phyloP scores from a whole-genome alignment of 2,329 filamentous ascomycete species.

The Hysterium pulicare region DNA sequence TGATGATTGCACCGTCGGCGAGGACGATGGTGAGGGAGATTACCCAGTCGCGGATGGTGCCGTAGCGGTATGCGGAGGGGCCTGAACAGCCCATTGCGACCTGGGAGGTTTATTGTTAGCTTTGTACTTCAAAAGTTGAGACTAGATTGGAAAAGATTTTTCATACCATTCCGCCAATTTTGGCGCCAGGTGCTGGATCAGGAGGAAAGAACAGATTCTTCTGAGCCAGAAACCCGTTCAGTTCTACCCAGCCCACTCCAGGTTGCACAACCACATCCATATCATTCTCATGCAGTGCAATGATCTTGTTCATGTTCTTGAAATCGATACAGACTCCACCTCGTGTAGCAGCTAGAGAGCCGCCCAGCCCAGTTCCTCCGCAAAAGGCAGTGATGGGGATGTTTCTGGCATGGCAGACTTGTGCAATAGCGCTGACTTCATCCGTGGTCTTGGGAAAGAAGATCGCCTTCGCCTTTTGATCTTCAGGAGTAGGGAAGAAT shows the following conservation, averaged over 20 bases:
- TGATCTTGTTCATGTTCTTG: conserved; percentile 71
- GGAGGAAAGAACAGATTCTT: conserved; percentile 81
- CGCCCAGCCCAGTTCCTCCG: conserved; percentile 83
- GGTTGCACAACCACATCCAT: conserved; percentile 55
- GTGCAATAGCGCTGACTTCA: conserved; percentile 76
- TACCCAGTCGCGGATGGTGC: conserved; percentile 92
- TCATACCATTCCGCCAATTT: conserved; percentile 87
- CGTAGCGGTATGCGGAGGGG: conserved; percentile 88
- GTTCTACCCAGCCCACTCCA: conserved; percentile 74
- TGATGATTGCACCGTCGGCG: conserved; percentile 82
- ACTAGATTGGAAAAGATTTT: too few species aligned
- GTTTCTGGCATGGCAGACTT: conserved; percentile 70
- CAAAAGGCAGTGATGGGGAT: conserved; percentile 86
- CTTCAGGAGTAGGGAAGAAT: background rate
- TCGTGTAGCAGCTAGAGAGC: conserved; percentile 75
- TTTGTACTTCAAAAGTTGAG: background rate
- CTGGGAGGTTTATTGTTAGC: conserved; percentile 8
- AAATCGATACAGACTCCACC: conserved; percentile 86
- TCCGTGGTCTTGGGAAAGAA: conserved; percentile 73
- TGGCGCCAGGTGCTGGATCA: conserved; percentile 85
- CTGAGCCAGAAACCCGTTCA: conserved; percentile 68
- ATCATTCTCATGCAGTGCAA: conserved; percentile 68
- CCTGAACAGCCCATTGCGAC: conserved; percentile 65
- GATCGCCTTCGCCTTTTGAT: conserved; percentile 45
- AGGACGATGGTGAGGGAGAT: conserved; percentile 79